Evolutionary conservation across 2,329 filamentous ascomycete genomes (phyloP).

Genomic region (Gyromitra esculenta): DNA sequence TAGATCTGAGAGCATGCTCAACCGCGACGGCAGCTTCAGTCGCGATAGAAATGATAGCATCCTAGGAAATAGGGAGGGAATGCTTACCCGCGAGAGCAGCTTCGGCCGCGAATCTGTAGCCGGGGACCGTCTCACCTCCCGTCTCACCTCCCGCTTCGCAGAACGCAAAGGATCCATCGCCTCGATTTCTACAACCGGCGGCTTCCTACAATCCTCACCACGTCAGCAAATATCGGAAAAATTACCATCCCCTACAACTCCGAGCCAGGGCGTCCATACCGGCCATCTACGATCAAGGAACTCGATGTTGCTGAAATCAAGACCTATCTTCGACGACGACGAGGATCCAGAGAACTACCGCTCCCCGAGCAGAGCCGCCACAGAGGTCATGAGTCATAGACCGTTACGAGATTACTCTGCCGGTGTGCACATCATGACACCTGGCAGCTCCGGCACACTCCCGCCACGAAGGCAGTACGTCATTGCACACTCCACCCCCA

Average conservation of each 20-base stretch:
- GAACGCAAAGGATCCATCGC: slow-evolving; percentile 50
- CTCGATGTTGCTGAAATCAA: slow-evolving; percentile 51
- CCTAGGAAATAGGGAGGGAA: slow-evolving; percentile 21
- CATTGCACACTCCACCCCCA: slow-evolving; percentile 24
- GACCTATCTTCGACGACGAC: slow-evolving; percentile 56
- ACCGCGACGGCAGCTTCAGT: slow-evolving; percentile 12
- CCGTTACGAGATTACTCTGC: slow-evolving; percentile 19
- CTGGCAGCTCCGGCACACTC: slow-evolving; percentile 27
- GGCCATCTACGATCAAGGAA: slow-evolving; percentile 53
- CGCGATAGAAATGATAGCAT: slow-evolving; percentile 22
- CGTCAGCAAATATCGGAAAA: slow-evolving; percentile 63
- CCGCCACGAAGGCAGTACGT: slow-evolving; percentile 48
- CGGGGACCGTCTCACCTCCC: slow-evolving; percentile 39
- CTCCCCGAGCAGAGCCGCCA: slow-evolving; percentile 69
- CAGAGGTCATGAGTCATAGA: slow-evolving; percentile 64
- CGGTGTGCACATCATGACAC: slow-evolving; percentile 28
- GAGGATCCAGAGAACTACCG: slow-evolving; percentile 66
- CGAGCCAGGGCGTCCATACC: slow-evolving; percentile 59
- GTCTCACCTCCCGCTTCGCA: slow-evolving; percentile 45
- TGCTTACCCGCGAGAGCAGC: slow-evolving; percentile 13
- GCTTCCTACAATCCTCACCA: slow-evolving; percentile 59
- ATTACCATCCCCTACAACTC: slow-evolving; percentile 64
- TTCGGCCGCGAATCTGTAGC: slow-evolving; percentile 20
- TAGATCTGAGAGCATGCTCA: slow-evolving; percentile 13
- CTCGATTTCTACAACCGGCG: slow-evolving; percentile 45